phyloP scores from a whole-genome alignment of 805 yeast species.

The Isabelozyma heimii region DNA sequence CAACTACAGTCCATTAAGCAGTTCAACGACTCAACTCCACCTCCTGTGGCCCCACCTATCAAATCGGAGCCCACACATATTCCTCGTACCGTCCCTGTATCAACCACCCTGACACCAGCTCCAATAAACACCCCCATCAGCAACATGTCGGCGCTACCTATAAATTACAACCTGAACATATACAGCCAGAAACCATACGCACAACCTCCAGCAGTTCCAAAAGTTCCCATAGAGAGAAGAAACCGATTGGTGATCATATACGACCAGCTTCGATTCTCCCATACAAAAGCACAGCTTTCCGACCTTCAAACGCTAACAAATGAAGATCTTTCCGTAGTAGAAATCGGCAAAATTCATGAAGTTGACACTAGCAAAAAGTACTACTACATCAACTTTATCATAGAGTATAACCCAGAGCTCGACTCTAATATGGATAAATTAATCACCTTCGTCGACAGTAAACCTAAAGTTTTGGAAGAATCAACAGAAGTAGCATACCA shows the following conservation, averaged over 20 bases:
- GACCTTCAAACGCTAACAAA: conserved; percentile 15
- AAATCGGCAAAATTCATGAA: conserved; percentile 13
- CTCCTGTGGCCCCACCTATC: background rate
- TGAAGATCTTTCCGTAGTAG: conserved; percentile 17
- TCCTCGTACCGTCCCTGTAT: conserved; percentile 1
- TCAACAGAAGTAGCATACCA: conserved; percentile 29
- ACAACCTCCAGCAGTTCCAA: background rate
- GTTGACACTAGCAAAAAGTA: conserved; percentile 9
- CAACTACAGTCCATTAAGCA: background rate
- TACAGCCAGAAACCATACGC: background rate
- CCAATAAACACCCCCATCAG: background rate
- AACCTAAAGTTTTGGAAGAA: conserved; percentile 11
- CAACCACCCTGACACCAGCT: background rate
- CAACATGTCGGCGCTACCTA: background rate
- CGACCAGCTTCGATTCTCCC: conserved; percentile 26
- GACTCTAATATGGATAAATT: conserved; percentile 18
- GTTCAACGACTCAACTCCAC: background rate
- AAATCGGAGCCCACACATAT: background rate
- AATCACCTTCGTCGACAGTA: conserved; percentile 16
- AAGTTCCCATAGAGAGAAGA: conserved; percentile 1
- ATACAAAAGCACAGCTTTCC: conserved; percentile 22
- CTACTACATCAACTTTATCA: conserved; percentile 23
- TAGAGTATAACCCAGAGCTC: conserved; percentile 31
- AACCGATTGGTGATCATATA: conserved; percentile 17
- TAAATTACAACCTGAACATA: background rate